A percentile compares a stretch with the other conserved stretches of the same genome.
Conservation (phyloP, 1,284 basidiomycete genomes). For the Kalmanozyma brasiliensis region DNA sequence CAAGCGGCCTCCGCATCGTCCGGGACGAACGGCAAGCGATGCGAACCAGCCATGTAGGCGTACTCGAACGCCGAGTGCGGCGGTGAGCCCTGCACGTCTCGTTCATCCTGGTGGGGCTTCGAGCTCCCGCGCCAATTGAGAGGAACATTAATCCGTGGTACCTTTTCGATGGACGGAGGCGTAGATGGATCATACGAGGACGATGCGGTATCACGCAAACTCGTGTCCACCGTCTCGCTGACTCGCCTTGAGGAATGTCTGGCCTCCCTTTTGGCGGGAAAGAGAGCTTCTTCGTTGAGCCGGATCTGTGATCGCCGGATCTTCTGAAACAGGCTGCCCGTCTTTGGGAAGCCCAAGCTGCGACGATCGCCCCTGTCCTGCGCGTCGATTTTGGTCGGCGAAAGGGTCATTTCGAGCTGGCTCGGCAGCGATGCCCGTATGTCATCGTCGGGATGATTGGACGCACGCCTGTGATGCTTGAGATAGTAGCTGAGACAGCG, state of each 20-base stretch:
- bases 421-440: background rate
- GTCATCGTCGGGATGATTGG: background rate
- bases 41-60: constrained; percentile 10
- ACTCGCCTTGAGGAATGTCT: constrained; percentile 12
- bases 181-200: no score
- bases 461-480: constrained; percentile 12
- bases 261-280: no score
- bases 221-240: constrained; percentile 2
- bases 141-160: no score
- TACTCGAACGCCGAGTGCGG: constrained; percentile 38
- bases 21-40: background rate
- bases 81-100: constrained; percentile 6
- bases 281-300: constrained; percentile 30
- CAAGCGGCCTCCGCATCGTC: constrained; percentile 2
- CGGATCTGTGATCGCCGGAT: constrained; percentile 32
- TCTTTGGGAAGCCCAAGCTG: constrained; percentile 22
- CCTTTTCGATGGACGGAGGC: no score
- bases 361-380: constrained; percentile 1
- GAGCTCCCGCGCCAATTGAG: no score
- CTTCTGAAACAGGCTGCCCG: constrained; percentile 18
- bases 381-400: background rate
- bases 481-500: constrained; percentile 48
- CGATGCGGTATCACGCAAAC: no score
- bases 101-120: background rate
- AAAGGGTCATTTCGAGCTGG: background rate